Conservation (phyloP, 495 filamentous ascomycete species). For the Xylaria palmicola region DNA sequence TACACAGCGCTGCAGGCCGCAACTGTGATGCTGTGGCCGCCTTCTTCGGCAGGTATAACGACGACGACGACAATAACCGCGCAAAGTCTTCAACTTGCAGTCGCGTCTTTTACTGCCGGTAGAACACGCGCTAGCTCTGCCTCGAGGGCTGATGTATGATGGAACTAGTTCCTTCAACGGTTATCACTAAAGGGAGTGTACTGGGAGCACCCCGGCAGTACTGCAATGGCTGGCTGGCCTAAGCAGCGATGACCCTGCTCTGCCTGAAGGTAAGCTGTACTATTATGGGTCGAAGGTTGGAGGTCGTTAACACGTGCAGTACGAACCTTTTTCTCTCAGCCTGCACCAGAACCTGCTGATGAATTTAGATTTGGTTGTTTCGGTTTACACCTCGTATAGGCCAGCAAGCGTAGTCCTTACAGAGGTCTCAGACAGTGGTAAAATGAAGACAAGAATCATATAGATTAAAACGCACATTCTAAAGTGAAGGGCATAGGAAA, state of each 20-base stretch:
- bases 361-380: neutral
- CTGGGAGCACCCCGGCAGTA: conserved; percentile 15
- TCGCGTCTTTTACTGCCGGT: conserved; percentile 10
- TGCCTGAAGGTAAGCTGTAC: conserved; percentile 28
- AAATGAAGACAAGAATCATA: neutral
- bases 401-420: neutral
- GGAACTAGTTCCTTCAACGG: conserved; percentile 13
- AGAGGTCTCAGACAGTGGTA: neutral
- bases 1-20: neutral
- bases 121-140: conserved; percentile 9
- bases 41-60: neutral
- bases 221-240: conserved; percentile 23
- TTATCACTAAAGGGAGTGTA: conserved; percentile 11
- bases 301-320: conserved; percentile 7
- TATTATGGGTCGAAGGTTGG: conserved; percentile 23
- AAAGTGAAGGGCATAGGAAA: neutral
- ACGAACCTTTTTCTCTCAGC: conserved; percentile 6
- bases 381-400: neutral
- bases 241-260: conserved; percentile 30
- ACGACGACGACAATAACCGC: neutral
- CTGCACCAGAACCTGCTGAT: neutral
- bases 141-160: conserved; percentile 16
- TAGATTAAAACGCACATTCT: neutral
- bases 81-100: conserved; percentile 13
- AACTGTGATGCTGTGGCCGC: conserved; percentile 1